phyloP scores from a whole-genome alignment of 495 filamentous ascomycete species.

The Massariosphaeria phaeospora region DNA sequence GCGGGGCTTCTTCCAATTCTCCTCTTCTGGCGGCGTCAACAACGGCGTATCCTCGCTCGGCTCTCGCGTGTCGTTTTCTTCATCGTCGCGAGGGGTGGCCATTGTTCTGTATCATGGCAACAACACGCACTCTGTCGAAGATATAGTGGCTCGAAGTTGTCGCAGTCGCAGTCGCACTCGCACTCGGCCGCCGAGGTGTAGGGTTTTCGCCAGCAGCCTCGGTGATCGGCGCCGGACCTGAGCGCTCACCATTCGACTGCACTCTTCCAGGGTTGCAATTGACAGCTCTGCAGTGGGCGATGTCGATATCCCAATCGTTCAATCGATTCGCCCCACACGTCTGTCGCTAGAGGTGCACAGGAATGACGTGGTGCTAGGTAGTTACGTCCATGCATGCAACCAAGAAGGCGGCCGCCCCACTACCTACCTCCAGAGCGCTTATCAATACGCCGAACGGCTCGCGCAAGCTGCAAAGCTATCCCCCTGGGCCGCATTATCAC shows the following conservation, averaged over 20 bases:
- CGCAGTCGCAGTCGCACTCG: too few species aligned
- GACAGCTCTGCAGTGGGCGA: not conserved
- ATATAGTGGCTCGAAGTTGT: not conserved
- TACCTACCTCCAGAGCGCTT: too few species aligned
- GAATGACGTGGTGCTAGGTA: too few species aligned
- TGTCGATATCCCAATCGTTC: not conserved
- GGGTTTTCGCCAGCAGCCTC: not conserved
- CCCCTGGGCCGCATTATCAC: too few species aligned
- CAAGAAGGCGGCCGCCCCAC: too few species aligned
- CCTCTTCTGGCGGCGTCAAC: constrained; percentile 34
- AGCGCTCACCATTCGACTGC: not conserved
- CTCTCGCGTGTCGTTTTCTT: not conserved
- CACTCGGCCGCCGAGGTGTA: not conserved
- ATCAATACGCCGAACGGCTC: too few species aligned
- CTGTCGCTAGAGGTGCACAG: too few species aligned
- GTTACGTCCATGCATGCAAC: too few species aligned
- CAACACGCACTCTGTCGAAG: not conserved
- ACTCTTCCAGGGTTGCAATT: not conserved
- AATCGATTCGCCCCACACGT: too few species aligned
- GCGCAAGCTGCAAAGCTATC: too few species aligned
- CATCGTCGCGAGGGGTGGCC: not conserved
- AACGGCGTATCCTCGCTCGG: constrained; percentile 43
- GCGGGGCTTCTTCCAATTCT: constrained; percentile 41
- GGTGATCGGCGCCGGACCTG: not conserved
- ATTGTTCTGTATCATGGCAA: not conserved